Evolutionary conservation across 805 yeast species (phyloP).

Genomic region (Yarrowia sp.): DNA sequence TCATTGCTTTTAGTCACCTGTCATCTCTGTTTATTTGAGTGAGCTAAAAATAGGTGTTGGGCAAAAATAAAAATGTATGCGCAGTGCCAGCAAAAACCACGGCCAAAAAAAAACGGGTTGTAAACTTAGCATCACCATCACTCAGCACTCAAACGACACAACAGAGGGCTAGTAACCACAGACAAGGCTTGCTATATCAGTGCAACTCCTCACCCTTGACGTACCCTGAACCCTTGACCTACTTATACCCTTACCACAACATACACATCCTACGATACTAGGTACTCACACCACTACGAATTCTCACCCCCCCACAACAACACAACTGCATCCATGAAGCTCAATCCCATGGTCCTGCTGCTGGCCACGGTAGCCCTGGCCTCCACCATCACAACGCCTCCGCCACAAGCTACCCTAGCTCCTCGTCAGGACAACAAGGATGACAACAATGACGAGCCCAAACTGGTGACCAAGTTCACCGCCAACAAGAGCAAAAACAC

Average conservation of each 20-base stretch:
- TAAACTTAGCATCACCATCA: conserved; percentile 8
- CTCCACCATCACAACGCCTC: conserved; percentile 19
- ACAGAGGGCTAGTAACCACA: too few relatives aligned
- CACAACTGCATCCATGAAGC: conserved; percentile 23
- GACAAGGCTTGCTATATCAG: too few relatives aligned
- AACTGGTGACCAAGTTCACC: not conserved
- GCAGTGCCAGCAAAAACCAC: not conserved
- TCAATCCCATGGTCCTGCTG: conserved; percentile 20
- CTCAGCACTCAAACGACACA: not conserved
- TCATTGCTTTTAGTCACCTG: too few relatives aligned
- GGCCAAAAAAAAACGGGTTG: not conserved
- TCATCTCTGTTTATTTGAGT: not conserved
- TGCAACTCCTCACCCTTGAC: too few relatives aligned
- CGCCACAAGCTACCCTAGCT: conserved; percentile 6
- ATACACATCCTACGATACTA: too few relatives aligned
- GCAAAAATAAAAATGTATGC: conserved; percentile 16
- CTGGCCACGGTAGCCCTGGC: conserved; percentile 19
- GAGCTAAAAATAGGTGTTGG: conserved; percentile 9
- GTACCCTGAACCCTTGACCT: too few relatives aligned
- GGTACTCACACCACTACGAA: too few relatives aligned
- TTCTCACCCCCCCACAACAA: not conserved
- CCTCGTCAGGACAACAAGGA: conserved; percentile 10
- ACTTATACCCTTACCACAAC: too few relatives aligned
- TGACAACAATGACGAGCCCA: not conserved
- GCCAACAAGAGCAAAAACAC: conserved; percentile 19